These are phyloP conservation scores for Dipodascus albidus DNA, from an alignment of 805 yeast genomes.

Conservation along the genomic window DNA sequence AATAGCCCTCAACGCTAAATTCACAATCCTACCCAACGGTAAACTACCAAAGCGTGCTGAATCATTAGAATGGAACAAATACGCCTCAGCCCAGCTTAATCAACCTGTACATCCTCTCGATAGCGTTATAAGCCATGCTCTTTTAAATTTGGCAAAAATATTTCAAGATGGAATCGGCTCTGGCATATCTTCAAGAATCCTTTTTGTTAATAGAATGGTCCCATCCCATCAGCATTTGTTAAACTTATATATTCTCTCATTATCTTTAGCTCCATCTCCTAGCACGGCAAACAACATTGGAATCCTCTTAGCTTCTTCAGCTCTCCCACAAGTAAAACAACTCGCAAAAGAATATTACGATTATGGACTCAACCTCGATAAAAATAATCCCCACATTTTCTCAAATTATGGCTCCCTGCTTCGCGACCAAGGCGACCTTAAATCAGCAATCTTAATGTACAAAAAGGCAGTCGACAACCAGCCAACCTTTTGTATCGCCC, in stretches of 20 bases:
- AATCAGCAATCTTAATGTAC: conserved; percentile 22
- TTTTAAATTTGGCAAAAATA: conserved; percentile 24
- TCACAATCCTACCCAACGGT: neutral
- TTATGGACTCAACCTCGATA: conserved; percentile 22
- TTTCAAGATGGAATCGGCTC: conserved; percentile 25
- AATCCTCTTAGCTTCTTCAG: conserved; percentile 19
- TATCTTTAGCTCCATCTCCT: conserved; percentile 22
- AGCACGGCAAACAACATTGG: conserved; percentile 26
- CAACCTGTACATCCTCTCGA: conserved; percentile 10
- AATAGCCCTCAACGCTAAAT: neutral
- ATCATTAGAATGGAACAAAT: conserved; percentile 5
- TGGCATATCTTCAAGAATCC: conserved; percentile 14
- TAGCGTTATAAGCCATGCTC: conserved; percentile 19
- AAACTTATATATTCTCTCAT: conserved; percentile 20
- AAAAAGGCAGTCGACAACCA: conserved; percentile 22
- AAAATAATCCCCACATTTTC: conserved; percentile 25
- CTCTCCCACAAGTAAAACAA: neutral
- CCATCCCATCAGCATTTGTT: conserved; percentile 21
- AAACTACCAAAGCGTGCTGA: conserved; percentile 6
- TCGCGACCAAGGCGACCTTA: conserved; percentile 22
- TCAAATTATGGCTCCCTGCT: conserved; percentile 24
- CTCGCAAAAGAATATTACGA: conserved; percentile 22
- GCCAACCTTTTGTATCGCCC: conserved; percentile 22
- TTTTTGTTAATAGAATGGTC: conserved; percentile 16
- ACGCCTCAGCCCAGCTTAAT: neutral